Evolutionary conservation across 2,329 filamentous ascomycete species (phyloP), one percentile per base, ranked within the genome.

Genomic region (Byssoonygena ceratinophila): DNA sequence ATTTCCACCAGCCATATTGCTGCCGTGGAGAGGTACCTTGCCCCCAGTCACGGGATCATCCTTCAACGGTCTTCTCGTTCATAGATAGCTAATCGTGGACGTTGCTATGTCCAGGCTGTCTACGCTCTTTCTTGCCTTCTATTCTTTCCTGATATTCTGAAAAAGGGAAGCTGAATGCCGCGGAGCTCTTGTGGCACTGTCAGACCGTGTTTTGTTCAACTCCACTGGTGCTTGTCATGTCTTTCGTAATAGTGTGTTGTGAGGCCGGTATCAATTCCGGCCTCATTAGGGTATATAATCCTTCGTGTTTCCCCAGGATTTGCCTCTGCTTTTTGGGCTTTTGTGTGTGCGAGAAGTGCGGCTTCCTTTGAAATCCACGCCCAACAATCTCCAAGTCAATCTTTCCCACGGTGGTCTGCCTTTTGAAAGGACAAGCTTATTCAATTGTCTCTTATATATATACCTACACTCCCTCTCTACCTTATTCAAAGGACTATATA

Each of bases 201-300:
- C 14, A 43, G n/a, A 44, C 8, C 12, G 11, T 29, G 39, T n/a
- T 45, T 45, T 22, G 31, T 9, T n/a, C 49, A 16, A 22, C 37
- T 39, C 32, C 32, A 27, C 40, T 59, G 54, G 58, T 53, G 39
- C 8, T 55, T 60, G 58, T 8, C 32, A 51, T 51, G 40, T 20
- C 63, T 61, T 62, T 53, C 61, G 66, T 68, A 68, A 67, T 69
- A 60, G 59, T 59, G 60, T 56, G 57, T 58, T 58, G 59, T 14
- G 67, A 71, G 69, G 69, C 69, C 69, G 69, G 69, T 67, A 71
- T 70, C 66, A 62, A 68, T 70, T 67, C 69, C 69, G 69, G 68
- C 69, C 69, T 70, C 68, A 46, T 60, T 57, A 61, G 58, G 57
- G 62, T 70, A 62, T 71, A 71, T 71, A 71, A 71, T 63, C 66